Percentiles rank a stretch among this genome's conserved stretches.
These are phyloP conservation scores for Breviolum minutum DNA, from an alignment of 73 alveolate genomes.

Conservation along the genomic window DNA sequence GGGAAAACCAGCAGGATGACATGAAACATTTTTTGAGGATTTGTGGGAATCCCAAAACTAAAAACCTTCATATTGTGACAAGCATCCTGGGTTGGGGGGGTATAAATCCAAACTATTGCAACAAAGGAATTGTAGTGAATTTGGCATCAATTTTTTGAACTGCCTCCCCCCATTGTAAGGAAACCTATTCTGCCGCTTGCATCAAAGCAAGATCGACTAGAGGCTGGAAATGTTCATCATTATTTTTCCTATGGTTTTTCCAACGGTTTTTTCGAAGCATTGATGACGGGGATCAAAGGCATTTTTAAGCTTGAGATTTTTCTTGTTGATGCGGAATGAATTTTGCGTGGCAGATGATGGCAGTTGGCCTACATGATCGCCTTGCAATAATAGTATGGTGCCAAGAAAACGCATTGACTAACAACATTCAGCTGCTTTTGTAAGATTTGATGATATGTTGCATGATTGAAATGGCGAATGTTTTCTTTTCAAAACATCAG, in stretches of 20 bases:
- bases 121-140: no score
- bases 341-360: background rate
- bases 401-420: background rate
- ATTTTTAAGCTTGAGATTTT: no score
- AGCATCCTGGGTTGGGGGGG: no score
- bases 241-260: background rate
- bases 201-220: background rate
- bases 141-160: no score
- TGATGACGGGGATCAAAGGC: no score
- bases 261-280: no score
- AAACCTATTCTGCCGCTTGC: background rate
- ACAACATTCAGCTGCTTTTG: no score
- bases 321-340: background rate
- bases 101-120: no score
- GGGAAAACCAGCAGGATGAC: background rate
- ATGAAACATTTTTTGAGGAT: background rate
- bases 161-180: background rate
- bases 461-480: no score
- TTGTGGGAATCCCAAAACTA: no score
- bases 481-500: background rate
- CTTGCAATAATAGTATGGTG: background rate
- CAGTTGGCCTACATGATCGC: constrained; percentile 28
- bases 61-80: no score
- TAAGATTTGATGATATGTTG: no score
- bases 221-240: background rate